Base-by-base conservation (phyloP, 2,329 filamentous ascomycete species). In the Ophiostoma tasmaniense region DNA sequence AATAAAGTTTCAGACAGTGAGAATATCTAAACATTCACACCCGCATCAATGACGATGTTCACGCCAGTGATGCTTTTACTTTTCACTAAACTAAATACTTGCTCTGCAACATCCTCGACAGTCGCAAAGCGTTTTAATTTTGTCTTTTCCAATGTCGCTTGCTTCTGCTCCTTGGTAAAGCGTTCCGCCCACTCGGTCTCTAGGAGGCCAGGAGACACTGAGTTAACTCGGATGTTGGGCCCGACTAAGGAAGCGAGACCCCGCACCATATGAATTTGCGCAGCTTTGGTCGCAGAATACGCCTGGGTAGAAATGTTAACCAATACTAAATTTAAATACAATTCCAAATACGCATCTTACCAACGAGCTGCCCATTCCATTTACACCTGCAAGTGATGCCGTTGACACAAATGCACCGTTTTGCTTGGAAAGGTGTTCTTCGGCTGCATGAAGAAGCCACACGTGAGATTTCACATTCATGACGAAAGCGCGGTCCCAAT, bases 201-300 rank as follows among this genome's bases (percentile, higher is more conserved):
- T 69, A 84, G 74, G 22, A 87, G 72, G 0, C 85, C 85, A 0
- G 86, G 85, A 6, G 81, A 83, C 0, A 88, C 83, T 45, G 79
- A 81, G 71, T 89, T 89, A 13, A 87, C 85, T n/a, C 85, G 75
- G 28, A 89, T 84, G 61, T 80, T 81, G 0, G 85, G 85, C 0
- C 81, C 82, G 13, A 82, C 81, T 70, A 84, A 83, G 4, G 79
- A 74, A 0, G 85, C 85, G 39, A 88, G 77, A 10, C 79, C 80
- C 72, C 85, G 87, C 20, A 81, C 79, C 3, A 89, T 79, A 74
- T 88, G 86, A 50, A 88, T 78, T 70, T 89, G 86, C 13, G 91
- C 91, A 0, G 91, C 85, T 76, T 95, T 95, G 50, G 90, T 90
- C 22, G 93, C 89, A 0, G 87, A 82, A 75, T 95, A 95, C 3